Base-by-base conservation (phyloP, 441 rosid genomes). In the Syzygium syzygioides region DNA sequence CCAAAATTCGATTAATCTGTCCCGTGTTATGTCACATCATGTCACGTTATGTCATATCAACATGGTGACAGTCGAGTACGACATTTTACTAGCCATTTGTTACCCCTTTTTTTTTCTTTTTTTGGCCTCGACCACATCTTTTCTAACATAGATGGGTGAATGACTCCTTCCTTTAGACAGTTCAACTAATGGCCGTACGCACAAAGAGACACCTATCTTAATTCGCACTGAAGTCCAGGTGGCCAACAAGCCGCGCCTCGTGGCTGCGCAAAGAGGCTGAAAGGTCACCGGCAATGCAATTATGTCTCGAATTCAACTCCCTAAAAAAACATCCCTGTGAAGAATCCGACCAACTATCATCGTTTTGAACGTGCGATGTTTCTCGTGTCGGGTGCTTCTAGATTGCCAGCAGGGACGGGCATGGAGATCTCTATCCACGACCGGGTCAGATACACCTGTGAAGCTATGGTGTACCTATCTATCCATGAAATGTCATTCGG, bases 1-100 rank as follows among this genome's bases (percentile, higher is more conserved):
- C 30, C 23, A 18, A 9, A 30, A 30, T 62, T 14, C 18, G 3
- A 62, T n/a, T 62, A 62, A 1, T 62, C 15, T 30, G 0, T 64
- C 37, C 0, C 1, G 5, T 4, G 19, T 1, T 1, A 9, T 0
- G 10, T 62, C 71, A n/a, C 14, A 4, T 14, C 32, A 14, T 7
- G 34, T 14, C 10, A 11, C 8, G 48, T 7, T 9, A 0, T 7
- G 48, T 45, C 48, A 4, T 1, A 8, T 7, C 25, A 14, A 14
- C 30, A 4, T 7, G 12, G 32, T 17, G 19, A n/a, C n/a, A 0
- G 34, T 62, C 19, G 20, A 1, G 30, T 59, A 59, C 4, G 0
- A 60, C 66, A 28, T 60, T 60, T 60, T 13, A 2, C 11, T 7
- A 30, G 41, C 11, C 5, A 64, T 30, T 15, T 64, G 41, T 64